These are phyloP conservation scores for Aspergillus conjunctus DNA, from an alignment of 495 filamentous ascomycete genomes.

Conservation along the genomic window DNA sequence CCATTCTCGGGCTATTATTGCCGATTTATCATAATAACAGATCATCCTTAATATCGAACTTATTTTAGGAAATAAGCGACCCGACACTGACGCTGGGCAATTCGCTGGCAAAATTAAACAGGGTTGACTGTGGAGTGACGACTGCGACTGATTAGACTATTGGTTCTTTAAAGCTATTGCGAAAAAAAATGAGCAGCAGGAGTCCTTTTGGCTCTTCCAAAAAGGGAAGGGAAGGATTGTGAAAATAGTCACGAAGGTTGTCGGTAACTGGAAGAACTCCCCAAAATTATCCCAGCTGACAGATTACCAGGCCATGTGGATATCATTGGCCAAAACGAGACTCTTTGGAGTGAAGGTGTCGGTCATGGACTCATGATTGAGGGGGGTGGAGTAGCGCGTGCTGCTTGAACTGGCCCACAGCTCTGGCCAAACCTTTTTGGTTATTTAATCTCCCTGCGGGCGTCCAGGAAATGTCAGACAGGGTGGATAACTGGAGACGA, in stretches of 20 bases:
- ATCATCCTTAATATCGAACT: background rate
- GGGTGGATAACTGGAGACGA: slow-evolving; percentile 8
- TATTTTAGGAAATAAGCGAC: background rate
- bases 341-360: background rate
- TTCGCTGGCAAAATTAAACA: background rate
- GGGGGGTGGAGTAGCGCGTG: slow-evolving; percentile 20
- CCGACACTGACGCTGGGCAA: background rate
- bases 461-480: slow-evolving; percentile 16
- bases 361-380: background rate
- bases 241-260: too few relatives aligned
- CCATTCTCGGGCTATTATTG: too few relatives aligned
- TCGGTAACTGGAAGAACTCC: too few relatives aligned
- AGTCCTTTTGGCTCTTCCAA: background rate
- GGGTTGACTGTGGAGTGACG: background rate
- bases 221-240: too few relatives aligned
- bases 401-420: slow-evolving; percentile 12
- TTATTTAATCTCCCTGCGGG: slow-evolving; percentile 4
- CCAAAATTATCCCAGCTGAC: too few relatives aligned
- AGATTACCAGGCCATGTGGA: too few relatives aligned
- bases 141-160: background rate
- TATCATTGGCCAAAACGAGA: background rate
- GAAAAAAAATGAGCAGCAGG: background rate
- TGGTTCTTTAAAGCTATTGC: background rate
- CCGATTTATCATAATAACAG: too few relatives aligned
- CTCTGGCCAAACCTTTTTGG: slow-evolving; percentile 1